These are phyloP conservation scores for Trifolium pratense DNA, from an alignment of 306 rosid species.

Conservation along the genomic window DNA sequence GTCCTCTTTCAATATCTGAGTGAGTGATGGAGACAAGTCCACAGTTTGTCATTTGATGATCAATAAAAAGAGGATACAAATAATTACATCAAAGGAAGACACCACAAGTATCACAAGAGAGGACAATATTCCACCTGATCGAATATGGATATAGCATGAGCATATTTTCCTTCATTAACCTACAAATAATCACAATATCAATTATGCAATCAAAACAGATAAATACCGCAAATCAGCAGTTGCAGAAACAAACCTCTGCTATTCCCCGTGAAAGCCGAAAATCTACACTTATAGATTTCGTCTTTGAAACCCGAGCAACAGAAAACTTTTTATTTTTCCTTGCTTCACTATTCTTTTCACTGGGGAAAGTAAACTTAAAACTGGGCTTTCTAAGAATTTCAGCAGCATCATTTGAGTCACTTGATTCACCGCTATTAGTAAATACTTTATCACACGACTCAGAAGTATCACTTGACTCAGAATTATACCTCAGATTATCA, in stretches of 20 bases:
- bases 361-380: conserved; percentile 50
- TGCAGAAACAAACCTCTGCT: conserved; percentile 74
- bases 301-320: conserved; percentile 74
- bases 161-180: conserved; percentile 98
- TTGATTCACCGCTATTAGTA: conserved; percentile 41
- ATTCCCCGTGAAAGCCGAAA: conserved; percentile 95
- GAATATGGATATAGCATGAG: conserved; percentile 82
- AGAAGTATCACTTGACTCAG: conserved; percentile 68
- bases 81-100: conserved; percentile 27
- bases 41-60: conserved; percentile 33
- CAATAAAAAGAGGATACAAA: conserved; percentile 19
- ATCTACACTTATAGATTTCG: conserved; percentile 89
- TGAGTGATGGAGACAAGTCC: conserved; percentile 29
- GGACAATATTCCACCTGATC: conserved; percentile 67
- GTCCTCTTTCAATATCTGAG: conserved; percentile 91
- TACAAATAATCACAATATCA: conserved; percentile 44
- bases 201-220: conserved; percentile 15
- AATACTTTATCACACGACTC: conserved; percentile 65
- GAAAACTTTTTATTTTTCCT: conserved; percentile 76
- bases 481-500: conserved; percentile 55
- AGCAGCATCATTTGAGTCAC: conserved; percentile 54
- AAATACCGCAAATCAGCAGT: conserved; percentile 29
- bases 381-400: conserved; percentile 57
- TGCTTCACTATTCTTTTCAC: conserved; percentile 58
- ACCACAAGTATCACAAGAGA: conserved; percentile 30